Percentiles rank a stretch among this genome's conserved stretches.
Evolutionary conservation across 768 basidiomycete genomes (phyloP).

Genomic region (Tephrocybe sp.): DNA sequence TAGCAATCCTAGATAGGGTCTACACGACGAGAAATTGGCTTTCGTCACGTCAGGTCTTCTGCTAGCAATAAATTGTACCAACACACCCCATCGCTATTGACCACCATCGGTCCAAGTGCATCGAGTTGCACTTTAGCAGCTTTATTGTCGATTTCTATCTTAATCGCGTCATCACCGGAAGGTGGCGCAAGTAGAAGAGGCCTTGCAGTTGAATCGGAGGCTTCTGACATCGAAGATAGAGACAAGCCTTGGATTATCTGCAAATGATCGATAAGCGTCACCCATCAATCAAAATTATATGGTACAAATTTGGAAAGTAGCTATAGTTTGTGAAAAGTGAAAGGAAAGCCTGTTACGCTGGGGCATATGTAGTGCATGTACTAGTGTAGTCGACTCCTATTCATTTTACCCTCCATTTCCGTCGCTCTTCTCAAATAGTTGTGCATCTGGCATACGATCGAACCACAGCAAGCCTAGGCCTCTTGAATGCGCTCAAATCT

Average conservation of each 20-base stretch:
- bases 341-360: no score
- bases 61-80: not conserved
- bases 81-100: slow-evolving; percentile 63
- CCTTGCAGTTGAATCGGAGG: not conserved
- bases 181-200: not conserved
- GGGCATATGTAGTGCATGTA: no score
- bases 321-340: no score
- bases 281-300: not conserved
- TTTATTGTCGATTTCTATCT: slow-evolving; percentile 11
- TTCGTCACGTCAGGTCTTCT: not conserved
- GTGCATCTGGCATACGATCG: not conserved
- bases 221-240: slow-evolving; percentile 6
- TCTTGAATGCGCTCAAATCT: slow-evolving; percentile 4
- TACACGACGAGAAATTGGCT: slow-evolving; percentile 19
- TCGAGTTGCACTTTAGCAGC: slow-evolving; percentile 47
- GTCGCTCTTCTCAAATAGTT: not conserved
- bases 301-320: not conserved
- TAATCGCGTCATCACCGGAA: slow-evolving; percentile 5
- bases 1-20: slow-evolving; percentile 65
- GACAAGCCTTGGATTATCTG: not conserved
- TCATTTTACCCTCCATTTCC: not conserved
- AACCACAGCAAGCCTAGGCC: not conserved
- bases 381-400: not conserved
- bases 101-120: slow-evolving; percentile 63
- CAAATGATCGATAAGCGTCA: not conserved